phyloP scores from a whole-genome alignment of 2,329 filamentous ascomycete species.

The Fusarium camptoceras region DNA sequence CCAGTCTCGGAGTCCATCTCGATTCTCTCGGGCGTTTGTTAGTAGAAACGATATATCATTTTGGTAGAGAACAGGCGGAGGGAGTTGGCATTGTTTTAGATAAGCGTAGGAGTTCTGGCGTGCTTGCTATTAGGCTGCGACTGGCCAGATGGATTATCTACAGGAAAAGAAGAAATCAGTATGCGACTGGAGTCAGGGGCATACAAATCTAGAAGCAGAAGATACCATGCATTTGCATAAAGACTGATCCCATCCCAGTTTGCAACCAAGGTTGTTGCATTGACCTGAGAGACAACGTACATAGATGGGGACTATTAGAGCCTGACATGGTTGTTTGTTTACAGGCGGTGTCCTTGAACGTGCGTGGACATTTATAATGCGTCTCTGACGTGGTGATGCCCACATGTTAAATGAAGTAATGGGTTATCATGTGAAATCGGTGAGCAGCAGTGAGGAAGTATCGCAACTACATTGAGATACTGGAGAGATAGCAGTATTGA shows the following conservation, averaged over 20 bases:
- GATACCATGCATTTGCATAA: not conserved
- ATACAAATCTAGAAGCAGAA: not conserved
- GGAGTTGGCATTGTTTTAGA: not conserved
- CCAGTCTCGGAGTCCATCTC: slow-evolving; percentile 51
- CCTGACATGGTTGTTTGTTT: not conserved
- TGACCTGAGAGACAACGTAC: not conserved
- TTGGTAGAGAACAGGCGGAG: not conserved
- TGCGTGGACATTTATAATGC: not conserved
- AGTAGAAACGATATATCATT: not conserved
- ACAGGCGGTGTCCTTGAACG: not conserved
- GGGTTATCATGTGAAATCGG: not conserved
- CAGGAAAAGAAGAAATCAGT: not conserved
- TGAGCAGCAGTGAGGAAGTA: not conserved
- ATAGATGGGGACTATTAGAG: too few relatives aligned
- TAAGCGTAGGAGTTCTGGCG: slow-evolving; percentile 30
- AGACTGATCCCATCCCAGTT: not conserved
- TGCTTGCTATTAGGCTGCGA: slow-evolving; percentile 21
- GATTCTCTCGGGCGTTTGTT: slow-evolving; percentile 44
- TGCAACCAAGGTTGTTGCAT: not conserved
- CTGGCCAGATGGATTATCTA: not conserved
- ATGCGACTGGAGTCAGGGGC: not conserved
- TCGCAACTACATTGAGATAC: too few relatives aligned
- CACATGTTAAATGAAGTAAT: not conserved
- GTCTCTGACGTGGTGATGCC: not conserved
- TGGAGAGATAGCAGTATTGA: too few relatives aligned